phyloP scores from a whole-genome alignment of 768 basidiomycete species.

The Mycena rebaudengoi region DNA sequence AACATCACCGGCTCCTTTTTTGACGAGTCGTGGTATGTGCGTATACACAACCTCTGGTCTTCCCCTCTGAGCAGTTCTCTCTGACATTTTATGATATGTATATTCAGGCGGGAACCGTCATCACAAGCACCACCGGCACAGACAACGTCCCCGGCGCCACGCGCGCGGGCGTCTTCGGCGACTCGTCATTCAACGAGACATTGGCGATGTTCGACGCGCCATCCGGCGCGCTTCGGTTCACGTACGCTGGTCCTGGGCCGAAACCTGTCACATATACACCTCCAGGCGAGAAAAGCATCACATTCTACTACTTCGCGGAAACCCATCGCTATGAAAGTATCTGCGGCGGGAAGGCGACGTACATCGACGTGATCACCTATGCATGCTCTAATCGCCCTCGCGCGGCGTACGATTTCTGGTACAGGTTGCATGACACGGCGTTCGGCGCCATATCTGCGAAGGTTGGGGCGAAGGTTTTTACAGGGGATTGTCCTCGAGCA shows the following conservation, averaged over 20 bases:
- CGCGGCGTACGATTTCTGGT: background rate
- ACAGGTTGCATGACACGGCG: background rate
- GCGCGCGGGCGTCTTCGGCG: background rate
- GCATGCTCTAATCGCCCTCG: background rate
- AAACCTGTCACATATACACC: background rate
- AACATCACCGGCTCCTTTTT: slow-evolving; percentile 12
- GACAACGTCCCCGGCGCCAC: slow-evolving; percentile 22
- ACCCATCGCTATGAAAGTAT: slow-evolving; percentile 4
- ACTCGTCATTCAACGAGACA: background rate
- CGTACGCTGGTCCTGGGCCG: background rate
- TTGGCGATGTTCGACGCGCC: background rate
- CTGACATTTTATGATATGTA: background rate
- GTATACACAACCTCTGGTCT: too few species aligned
- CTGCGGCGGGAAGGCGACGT: slow-evolving; percentile 17
- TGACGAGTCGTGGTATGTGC: slow-evolving; percentile 15
- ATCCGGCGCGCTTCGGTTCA: background rate
- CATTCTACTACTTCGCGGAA: slow-evolving; percentile 4
- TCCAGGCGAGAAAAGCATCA: background rate
- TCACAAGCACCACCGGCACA: background rate
- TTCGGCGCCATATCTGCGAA: background rate
- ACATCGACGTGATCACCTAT: slow-evolving; percentile 4
- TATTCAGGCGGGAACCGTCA: background rate
- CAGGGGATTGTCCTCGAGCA: background rate
- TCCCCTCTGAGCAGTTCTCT: background rate
- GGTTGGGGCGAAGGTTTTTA: background rate